Evolutionary conservation across 2,329 filamentous ascomycete genomes (phyloP).

Genomic region (Trichophyton schoenleinii): DNA sequence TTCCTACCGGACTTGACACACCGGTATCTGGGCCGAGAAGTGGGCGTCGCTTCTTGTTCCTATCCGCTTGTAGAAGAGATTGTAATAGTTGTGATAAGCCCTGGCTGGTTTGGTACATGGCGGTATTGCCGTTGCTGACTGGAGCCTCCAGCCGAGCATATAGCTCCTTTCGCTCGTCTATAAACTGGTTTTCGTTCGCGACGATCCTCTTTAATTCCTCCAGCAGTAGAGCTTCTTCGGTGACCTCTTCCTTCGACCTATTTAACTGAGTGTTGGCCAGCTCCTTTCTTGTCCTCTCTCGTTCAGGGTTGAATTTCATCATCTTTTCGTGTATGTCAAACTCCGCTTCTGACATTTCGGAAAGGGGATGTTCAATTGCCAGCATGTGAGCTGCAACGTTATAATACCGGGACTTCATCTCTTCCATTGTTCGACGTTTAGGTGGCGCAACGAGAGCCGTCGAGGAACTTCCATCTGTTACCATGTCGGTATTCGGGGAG

Average conservation of each 20-base stretch:
- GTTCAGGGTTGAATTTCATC: constrained; percentile 68
- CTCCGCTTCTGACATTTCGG: constrained; percentile 78
- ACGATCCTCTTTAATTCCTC: constrained; percentile 87
- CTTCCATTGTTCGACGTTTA: constrained; percentile 62
- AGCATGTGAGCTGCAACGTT: constrained; percentile 72
- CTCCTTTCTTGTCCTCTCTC: constrained; percentile 69
- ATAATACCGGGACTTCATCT: constrained; percentile 86
- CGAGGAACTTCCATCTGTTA: constrained; percentile 20
- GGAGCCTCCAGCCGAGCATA: constrained; percentile 81
- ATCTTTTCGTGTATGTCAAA: constrained; percentile 74
- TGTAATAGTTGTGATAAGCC: constrained; percentile 70
- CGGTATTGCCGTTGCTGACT: constrained; percentile 54
- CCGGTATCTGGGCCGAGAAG: constrained; percentile 49
- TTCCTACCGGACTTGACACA: constrained; percentile 39
- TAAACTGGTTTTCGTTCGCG: constrained; percentile 70
- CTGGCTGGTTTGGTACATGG: constrained; percentile 65
- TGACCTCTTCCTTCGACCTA: constrained; percentile 72
- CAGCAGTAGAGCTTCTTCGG: constrained; percentile 80
- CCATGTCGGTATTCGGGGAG: constrained; percentile 20
- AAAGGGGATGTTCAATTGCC: constrained; percentile 62
- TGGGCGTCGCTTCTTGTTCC: constrained; percentile 75
- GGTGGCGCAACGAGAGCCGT: constrained; percentile 42
- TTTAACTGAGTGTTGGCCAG: constrained; percentile 69
- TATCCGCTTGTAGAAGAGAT: constrained; percentile 69
- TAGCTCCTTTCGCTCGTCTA: constrained; percentile 75